Conservation (phyloP, 225 moss, liverwort and hornwort genomes). For the Physcomitrium patens region DNA sequence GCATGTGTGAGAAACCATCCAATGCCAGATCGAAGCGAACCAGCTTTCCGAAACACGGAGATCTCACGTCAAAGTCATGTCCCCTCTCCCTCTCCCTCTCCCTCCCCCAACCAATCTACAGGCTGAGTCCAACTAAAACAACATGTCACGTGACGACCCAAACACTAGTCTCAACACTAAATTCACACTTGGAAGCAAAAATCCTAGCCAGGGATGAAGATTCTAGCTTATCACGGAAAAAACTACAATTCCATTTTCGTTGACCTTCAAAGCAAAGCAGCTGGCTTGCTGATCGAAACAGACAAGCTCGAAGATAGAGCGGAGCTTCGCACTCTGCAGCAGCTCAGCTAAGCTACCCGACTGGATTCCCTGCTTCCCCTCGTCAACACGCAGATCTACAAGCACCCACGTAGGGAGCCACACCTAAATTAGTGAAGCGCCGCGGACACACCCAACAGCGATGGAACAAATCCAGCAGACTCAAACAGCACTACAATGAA, state of each 20-base stretch:
- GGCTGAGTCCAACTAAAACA: not conserved
- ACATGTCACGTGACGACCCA: not conserved
- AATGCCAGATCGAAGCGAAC: slow-evolving; percentile 1
- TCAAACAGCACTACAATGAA: slow-evolving; percentile 16
- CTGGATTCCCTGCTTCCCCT: not conserved
- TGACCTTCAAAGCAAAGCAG: too few relatives aligned
- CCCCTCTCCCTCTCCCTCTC: too few relatives aligned
- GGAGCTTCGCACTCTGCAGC: not conserved
- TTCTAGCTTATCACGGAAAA: too few relatives aligned
- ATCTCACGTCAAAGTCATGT: not conserved
- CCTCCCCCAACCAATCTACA: not conserved
- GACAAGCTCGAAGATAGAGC: too few relatives aligned
- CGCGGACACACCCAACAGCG: not conserved
- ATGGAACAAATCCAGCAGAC: not conserved
- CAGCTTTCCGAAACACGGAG: not conserved
- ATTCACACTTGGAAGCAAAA: not conserved
- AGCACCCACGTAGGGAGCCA: not conserved
- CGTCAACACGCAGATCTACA: slow-evolving; percentile 2
- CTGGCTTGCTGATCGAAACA: too few relatives aligned
- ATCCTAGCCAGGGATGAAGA: too few relatives aligned
- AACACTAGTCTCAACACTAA: not conserved
- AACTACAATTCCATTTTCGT: too few relatives aligned
- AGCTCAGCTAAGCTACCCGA: not conserved
- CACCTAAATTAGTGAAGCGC: not conserved
- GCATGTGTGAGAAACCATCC: not conserved